These are phyloP conservation scores for Abrus precatorius DNA, from an alignment of 306 rosid genomes.

Conservation along the genomic window DNA sequence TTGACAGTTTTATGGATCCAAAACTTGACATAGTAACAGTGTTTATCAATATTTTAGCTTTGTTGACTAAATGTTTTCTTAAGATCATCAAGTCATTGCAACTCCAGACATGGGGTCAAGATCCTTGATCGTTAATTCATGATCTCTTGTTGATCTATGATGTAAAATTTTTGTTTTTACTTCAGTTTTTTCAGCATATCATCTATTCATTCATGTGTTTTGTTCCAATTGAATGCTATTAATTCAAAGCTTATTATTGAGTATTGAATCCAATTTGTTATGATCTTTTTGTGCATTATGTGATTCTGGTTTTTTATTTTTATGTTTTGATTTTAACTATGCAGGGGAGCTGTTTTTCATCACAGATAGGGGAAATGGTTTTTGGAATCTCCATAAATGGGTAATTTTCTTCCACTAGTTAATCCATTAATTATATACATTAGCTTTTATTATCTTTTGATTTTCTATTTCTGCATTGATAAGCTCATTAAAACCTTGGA, in stretches of 20 bases:
- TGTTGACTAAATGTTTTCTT: conserved; percentile 10
- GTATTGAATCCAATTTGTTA: conserved; percentile 30
- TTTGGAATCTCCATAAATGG: conserved; percentile 98
- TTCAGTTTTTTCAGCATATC: neutral
- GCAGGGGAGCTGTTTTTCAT: conserved; percentile 92
- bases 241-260: conserved; percentile 28
- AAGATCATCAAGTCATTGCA: conserved; percentile 26
- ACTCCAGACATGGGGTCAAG: neutral
- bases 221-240: conserved; percentile 16
- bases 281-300: neutral
- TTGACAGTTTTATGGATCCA: neutral
- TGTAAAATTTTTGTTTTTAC: conserved; percentile 6
- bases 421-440: neutral
- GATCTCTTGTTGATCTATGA: neutral
- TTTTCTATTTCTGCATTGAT: conserved; percentile 14
- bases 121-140: conserved; percentile 18
- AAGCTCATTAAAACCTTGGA: conserved; percentile 1
- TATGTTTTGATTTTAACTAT: conserved; percentile 45
- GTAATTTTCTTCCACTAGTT: conserved; percentile 53
- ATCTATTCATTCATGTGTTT: conserved; percentile 2
- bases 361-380: conserved; percentile 84
- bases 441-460: neutral
- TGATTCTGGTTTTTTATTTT: conserved; percentile 8
- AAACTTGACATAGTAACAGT: conserved; percentile 24
- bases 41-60: conserved; percentile 28